Conservation (phyloP, 495 filamentous ascomycete genomes). For the Penicillium silybi region DNA sequence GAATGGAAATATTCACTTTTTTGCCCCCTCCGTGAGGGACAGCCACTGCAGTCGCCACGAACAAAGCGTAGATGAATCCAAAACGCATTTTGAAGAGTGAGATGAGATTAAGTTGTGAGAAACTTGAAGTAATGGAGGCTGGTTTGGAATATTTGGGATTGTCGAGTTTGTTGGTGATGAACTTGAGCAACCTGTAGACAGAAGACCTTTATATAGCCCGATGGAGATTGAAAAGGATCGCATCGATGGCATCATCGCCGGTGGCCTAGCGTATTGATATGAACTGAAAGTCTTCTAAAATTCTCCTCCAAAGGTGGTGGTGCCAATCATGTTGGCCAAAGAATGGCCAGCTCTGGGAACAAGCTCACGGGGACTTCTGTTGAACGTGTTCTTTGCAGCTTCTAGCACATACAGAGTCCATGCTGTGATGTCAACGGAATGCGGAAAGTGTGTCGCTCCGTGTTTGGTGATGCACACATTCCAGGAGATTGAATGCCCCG, state of each 20-base stretch:
- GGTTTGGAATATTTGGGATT: not conserved
- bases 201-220: not conserved
- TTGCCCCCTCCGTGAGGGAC: slow-evolving; percentile 4
- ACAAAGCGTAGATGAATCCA: slow-evolving; percentile 1
- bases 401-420: not conserved
- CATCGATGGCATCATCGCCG: not conserved
- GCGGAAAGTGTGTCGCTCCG: not conserved
- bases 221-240: not conserved
- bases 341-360: not conserved
- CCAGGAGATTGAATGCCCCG: slow-evolving; percentile 1
- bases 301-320: not conserved
- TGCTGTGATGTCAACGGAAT: slow-evolving; percentile 20
- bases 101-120: not conserved
- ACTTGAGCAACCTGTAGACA: not conserved
- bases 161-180: not conserved
- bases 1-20: not conserved
- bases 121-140: too few species aligned
- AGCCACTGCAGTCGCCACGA: slow-evolving; percentile 1
- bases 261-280: not conserved
- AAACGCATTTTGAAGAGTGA: slow-evolving; percentile 5
- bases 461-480: slow-evolving; percentile 4
- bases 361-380: not conserved
- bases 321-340: not conserved
- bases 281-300: not conserved
- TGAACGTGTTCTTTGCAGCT: not conserved